Evolutionary conservation across 2,329 filamentous ascomycete species (phyloP), one percentile per base, ranked within the genome.

Genomic region (Ploettnerulaceae sp.): DNA sequence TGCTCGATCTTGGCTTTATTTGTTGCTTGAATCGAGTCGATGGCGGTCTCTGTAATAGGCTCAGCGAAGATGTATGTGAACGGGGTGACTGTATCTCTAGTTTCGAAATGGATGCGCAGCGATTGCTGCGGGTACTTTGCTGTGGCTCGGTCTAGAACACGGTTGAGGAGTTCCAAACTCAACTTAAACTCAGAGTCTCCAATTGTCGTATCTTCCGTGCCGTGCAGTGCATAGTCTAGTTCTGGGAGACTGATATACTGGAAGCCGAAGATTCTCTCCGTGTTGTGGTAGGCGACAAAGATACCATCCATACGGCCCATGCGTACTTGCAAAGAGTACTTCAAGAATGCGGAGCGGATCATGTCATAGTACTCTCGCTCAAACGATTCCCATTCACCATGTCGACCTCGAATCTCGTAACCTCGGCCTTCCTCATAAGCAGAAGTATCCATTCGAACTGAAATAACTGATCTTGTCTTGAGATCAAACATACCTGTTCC

Each of bases 221-320:
- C 89, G 63, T 98, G 94, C n/a, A 98, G 67, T 0, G 88, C 78
- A n/a, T 74, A 64, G 64, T 98, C 93, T 84, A 98, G 89, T 62
- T 98, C 93, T 3, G 78, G 64, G 11, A 97, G 69, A 49, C 82
- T 82, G 50, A 98, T 77, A 64, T 98, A 98, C 66, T 98, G 93
- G 66, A 98, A 98, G 5, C 93, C 93, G 63, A 98, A 98, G 39
- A 98, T 95, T 45, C 90, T 85, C 66, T 90, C 77, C 2, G 89
- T 87, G 64, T 98, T 98, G 71, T 98, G 93, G 64, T 82, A 98
- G 2, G 93, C 93, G 17, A 97, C 86, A 62, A 97, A 98, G 39
- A 97, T 96, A 44, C 93, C 93, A 63, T 98, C 91, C 94, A 98
- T 98, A 39, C 90, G 82, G 14, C 94, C 93, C 80, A 98, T 94